Base-by-base conservation (phyloP, 1,139 yeast species). In the Magnusiomyces suaveolens region DNA sequence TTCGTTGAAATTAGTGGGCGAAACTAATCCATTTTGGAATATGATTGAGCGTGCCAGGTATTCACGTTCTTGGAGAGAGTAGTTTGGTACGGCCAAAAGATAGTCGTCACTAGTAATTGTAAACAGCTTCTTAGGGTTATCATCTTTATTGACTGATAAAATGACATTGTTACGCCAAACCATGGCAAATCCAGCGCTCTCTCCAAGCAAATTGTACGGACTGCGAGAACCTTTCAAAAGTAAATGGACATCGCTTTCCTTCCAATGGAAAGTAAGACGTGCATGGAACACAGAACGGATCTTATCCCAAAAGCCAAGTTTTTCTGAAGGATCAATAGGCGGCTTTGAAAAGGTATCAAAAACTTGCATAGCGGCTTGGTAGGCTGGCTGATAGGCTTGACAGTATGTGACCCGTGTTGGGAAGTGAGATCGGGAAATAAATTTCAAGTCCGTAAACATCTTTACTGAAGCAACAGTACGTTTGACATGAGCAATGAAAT, bases 341-440 rank as follows among this genome's bases (percentile, higher is more conserved):
- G 89, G 87, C 60, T 83, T 92, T 0, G 95, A 82, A 66, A 90
- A 87, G 54, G 85, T 84, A 63, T 89, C 96, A 62, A 90, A 77
- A 56, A 82, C 85, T 54, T 82, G 73, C 84, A 87, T 86, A 1
- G 83, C 76, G 60, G 88, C 92, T 60, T 88, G 90, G 44, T 90
- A 77, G 1, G 89, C 94, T 43, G 95, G 90, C 62, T 83, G 88
- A 64, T 83, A 84, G 0, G 89, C 84, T 41, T 84, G 83, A 32
- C 96, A 95, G 95, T 96, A 89, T 0, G 87, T 81, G 46, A 87
- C 81, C 41, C 87, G 73, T 0, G 94, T 80, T 0, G 92, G 83
- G 8, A 69, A 67, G 21, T 74, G 72, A 0, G 95, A 78, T 55
- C 76, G 74, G 46, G 86, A 75, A 18, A 73, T 74, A 57, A 87